phyloP scores from a whole-genome alignment of 2,329 filamentous ascomycete species.

The Stromatinia cepivora region DNA sequence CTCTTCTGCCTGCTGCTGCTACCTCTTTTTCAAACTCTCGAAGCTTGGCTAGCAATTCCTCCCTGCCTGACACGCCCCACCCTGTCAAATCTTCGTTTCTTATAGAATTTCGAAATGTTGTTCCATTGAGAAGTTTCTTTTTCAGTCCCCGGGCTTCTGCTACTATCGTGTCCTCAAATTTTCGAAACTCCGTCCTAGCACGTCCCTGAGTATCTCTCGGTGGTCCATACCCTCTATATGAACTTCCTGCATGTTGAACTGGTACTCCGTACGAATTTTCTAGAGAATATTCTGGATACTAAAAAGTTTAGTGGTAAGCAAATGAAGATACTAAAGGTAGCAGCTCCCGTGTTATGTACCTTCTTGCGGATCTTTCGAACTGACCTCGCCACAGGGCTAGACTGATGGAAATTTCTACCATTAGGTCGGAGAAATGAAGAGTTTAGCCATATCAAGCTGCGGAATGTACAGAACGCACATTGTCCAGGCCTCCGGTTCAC shows the following conservation, averaged over 20 bases:
- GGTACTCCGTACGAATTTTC: not conserved
- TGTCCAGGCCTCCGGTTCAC: conserved; percentile 42
- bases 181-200: conserved; percentile 3
- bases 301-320: not conserved
- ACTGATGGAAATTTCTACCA: conserved; percentile 21
- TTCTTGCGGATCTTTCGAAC: not conserved
- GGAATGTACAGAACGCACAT: conserved; percentile 47
- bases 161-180: not conserved
- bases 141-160: not conserved
- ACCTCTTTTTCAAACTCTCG: not conserved
- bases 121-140: not conserved
- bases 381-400: not conserved
- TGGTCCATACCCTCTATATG: not conserved
- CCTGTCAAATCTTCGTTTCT: not conserved
- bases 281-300: not conserved
- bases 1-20: conserved; percentile 20
- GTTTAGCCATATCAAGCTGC: conserved; percentile 37
- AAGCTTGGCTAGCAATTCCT: not conserved
- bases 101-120: no score
- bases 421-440: conserved; percentile 26
- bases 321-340: not conserved
- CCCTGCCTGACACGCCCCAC: not conserved
- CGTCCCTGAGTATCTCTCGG: not conserved
- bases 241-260: not conserved
- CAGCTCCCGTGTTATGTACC: conserved; percentile 5